A percentile compares a stretch with the other conserved stretches of the same genome.
These are phyloP conservation scores for Priceomyces carsonii DNA, from an alignment of 805 yeast genomes.

Conservation along the genomic window DNA sequence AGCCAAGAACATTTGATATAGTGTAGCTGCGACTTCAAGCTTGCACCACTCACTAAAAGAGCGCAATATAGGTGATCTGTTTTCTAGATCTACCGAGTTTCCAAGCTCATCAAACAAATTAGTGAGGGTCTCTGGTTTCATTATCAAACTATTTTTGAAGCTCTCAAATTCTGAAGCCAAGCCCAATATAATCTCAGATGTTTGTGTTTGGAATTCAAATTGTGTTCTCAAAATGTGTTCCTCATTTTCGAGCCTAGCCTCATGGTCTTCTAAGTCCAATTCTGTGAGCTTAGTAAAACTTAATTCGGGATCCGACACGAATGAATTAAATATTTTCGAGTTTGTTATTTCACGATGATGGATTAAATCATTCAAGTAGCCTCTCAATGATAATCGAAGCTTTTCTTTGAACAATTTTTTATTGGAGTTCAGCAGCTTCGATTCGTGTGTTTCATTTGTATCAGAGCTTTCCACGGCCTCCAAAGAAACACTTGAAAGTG, in stretches of 20 bases:
- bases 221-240: slow-evolving; percentile 57
- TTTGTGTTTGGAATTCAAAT: slow-evolving; percentile 69
- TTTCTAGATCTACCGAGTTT: slow-evolving; percentile 46
- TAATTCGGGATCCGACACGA: slow-evolving; percentile 43
- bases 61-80: slow-evolving; percentile 65
- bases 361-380: slow-evolving; percentile 59
- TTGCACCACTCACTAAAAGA: slow-evolving; percentile 81
- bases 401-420: slow-evolving; percentile 62
- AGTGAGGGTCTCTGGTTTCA: slow-evolving; percentile 53
- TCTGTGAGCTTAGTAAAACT: slow-evolving; percentile 34
- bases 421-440: not conserved
- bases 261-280: slow-evolving; percentile 55
- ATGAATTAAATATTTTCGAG: slow-evolving; percentile 52
- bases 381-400: slow-evolving; percentile 73
- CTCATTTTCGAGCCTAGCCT: slow-evolving; percentile 62
- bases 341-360: slow-evolving; percentile 56
- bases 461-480: not conserved
- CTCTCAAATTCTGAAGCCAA: slow-evolving; percentile 59
- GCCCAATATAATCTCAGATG: slow-evolving; percentile 54
- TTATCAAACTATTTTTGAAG: slow-evolving; percentile 55
- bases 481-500: slow-evolving; percentile 10
- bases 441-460: not conserved
- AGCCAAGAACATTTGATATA: slow-evolving; percentile 78
- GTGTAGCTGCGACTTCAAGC: slow-evolving; percentile 79
- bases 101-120: slow-evolving; percentile 69